Conservation (phyloP, 306 rosid species). For the Malus fusca region DNA sequence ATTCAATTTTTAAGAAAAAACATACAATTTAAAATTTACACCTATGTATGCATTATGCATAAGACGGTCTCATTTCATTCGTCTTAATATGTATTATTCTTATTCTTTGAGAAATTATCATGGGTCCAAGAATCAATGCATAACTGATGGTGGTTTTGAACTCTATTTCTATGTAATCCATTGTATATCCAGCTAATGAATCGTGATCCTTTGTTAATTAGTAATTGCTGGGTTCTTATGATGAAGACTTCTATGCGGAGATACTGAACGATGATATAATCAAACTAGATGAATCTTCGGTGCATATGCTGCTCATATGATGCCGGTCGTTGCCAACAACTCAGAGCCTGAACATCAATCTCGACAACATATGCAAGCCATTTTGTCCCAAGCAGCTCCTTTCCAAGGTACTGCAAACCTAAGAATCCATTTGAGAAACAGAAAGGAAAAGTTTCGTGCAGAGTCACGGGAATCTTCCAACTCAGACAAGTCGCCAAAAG, state of each 20-base stretch:
- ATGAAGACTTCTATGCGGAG: conserved; percentile 74
- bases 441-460: neutral
- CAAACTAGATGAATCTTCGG: conserved; percentile 49
- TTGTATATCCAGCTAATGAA: neutral
- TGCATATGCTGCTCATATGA: neutral
- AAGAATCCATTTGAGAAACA: conserved; percentile 37
- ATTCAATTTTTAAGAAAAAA: no score
- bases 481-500: conserved; percentile 23
- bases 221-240: conserved; percentile 38
- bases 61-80: no score
- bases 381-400: neutral
- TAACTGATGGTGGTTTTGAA: neutral
- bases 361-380: conserved; percentile 13
- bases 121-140: neutral
- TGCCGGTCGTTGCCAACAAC: neutral
- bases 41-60: no score
- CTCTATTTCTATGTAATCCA: neutral
- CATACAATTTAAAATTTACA: no score
- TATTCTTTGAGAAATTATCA: neutral
- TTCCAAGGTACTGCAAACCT: conserved; percentile 61
- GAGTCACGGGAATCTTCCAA: neutral
- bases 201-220: neutral
- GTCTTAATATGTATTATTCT: neutral
- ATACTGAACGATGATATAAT: conserved; percentile 79
- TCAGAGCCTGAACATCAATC: conserved; percentile 20